Evolutionary conservation across 257 asterid species (phyloP), one percentile per base, ranked within the genome.

Genomic region (Capsicum baccatum): DNA sequence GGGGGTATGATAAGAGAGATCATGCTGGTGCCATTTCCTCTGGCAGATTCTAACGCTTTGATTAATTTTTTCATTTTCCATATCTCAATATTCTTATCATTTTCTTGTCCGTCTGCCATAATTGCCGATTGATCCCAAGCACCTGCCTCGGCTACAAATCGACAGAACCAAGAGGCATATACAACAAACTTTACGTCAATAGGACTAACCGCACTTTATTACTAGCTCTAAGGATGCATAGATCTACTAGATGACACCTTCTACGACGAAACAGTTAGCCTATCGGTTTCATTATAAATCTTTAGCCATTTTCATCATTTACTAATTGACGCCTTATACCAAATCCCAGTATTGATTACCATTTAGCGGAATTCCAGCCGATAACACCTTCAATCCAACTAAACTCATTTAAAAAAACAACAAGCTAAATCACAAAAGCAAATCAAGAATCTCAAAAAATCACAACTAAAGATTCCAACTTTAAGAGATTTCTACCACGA

Each of bases 11-110:
- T 89, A 59, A 89, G 90, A 66, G 92, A 89, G 85, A 89, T 89
- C 92, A 87, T 89, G 85, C 92, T 88, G 68, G 92, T 89, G 52
- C 92, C 92, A 50, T 89, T 89, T 83, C 92, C 92, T 84, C 90
- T 83, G n/a, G 88, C 92, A 67, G 92, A 82, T 57, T 89, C 80
- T 85, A 89, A 73, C 67, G 89, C 92, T 83, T 87, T 89, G 74
- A 89, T 88, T 56, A 89, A 59, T 67, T 89, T 87, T 88, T 89
- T 89, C 84, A 89, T 87, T 83, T 89, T 89, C 92, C 92, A 89
- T 79, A 89, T 89, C 37, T 89, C 89, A 9, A 89, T 89, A 47
- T 89, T 89, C 90, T 87, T 89, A 66, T 89, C 92, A 81, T 87
- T 85, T 74, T 89, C 92, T 39, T 55, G 85, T 64, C 83, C 83